A percentile compares a stretch with the other conserved stretches of the same genome.
Evolutionary conservation across 768 basidiomycete genomes (phyloP).

Genomic region (Mycena epipterygia): DNA sequence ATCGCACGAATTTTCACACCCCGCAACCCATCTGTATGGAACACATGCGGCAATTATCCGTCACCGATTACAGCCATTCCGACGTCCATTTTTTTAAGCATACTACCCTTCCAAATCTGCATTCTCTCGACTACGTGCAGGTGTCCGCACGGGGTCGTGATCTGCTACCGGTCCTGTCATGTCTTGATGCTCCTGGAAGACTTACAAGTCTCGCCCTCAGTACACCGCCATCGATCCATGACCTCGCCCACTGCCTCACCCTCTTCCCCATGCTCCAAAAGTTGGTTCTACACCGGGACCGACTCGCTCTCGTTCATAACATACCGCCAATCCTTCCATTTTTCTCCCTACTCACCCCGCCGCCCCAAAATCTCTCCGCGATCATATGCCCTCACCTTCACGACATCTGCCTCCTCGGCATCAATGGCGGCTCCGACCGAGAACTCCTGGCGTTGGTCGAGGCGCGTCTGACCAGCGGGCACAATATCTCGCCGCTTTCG

Average conservation of each 20-base stretch:
- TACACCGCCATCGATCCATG: neutral
- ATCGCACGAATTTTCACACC: neutral
- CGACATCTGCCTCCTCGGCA: neutral
- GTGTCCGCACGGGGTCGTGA: neutral
- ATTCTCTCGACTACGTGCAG: neutral
- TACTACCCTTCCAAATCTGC: neutral
- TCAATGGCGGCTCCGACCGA: neutral
- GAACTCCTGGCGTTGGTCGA: neutral
- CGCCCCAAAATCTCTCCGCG: neutral
- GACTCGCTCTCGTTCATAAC: neutral
- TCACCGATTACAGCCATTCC: neutral
- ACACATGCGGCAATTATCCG: neutral
- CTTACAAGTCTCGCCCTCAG: neutral
- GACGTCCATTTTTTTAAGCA: neutral
- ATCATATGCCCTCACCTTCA: too few species aligned
- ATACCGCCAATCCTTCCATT: neutral
- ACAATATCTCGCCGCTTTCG: neutral
- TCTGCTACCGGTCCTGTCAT: too few species aligned
- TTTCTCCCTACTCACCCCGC: neutral
- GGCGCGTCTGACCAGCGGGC: neutral
- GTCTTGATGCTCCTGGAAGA: too few species aligned
- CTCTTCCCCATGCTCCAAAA: neutral
- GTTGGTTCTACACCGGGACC: neutral
- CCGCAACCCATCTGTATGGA: neutral
- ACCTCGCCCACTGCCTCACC: neutral